Base-by-base conservation (phyloP, 2,329 filamentous ascomycete species). In the Fusarium zealandicum region DNA sequence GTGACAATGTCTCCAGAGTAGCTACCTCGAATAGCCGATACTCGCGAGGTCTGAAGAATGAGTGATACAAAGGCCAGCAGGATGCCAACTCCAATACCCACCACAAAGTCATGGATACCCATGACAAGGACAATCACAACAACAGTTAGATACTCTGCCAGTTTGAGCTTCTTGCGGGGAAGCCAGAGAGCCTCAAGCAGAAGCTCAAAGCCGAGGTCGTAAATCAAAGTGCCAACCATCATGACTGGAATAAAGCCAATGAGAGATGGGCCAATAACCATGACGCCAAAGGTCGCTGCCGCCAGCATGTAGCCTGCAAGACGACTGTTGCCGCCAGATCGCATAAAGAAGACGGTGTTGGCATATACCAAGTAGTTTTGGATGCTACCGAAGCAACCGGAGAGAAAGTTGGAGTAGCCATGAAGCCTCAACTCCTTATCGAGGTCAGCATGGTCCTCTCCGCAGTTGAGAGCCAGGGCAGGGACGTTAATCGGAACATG, bases 401-500 rank as follows among this genome's bases (percentile, higher is more conserved):
- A 98, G 10, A 98, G 66, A 14, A 93, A 89, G 74, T 99, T 99
- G 1, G 93, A 97, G 63, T 95, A 85, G 2, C 95, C 95, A 68
- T 99, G 95, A 36, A 96, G 87, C 68, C 93, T 92, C 17, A 99
- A 80, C 72, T 99, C 95, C 58, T 90, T 86, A 70, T 99, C 92
- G 41, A 99, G 85, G 70, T 96, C 88, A 25, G 96, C 83, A 69
- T 98, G 90, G 70, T 99, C 95, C 73, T 98, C 93, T 36, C 92
- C 92, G 5, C 90, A 91, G 27, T 92, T 92, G 41, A 96, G 88
- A 0, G 92, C 95, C 53, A 99, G 78, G 3, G 95, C 95, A 3
- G 95, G 95, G 5, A 99, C 93, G 68, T 99, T 99, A 75, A 99
- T 99, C 0, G 95, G 95, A 3, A 99, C 95, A 71, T 99, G 95